Evolutionary conservation across 768 basidiomycete genomes (phyloP), one percentile per base, ranked within the genome.

Genomic region (Tulasnella sp.): DNA sequence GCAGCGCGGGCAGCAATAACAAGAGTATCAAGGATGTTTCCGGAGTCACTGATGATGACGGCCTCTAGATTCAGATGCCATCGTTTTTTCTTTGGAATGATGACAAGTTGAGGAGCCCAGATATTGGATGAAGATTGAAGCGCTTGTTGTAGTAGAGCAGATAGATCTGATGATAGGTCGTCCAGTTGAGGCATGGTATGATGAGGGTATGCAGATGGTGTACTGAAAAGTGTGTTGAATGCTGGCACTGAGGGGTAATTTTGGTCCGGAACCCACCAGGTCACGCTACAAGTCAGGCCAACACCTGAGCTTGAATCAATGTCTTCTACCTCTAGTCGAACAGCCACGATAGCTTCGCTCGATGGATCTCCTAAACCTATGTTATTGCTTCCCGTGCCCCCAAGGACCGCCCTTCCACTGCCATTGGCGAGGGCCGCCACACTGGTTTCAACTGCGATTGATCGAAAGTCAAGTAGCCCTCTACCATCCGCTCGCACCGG

Each of bases 361-460:
- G 91, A 91, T 2, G 89, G 90, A 7, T 88, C 89, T 13, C 87
- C 88, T 69, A 86, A 85, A 35, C 87, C 84, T 79, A 75, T 75
- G 70, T 23, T 71, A 39, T 18, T 23, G 42, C 11, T 71, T 13
- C 26, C 32, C 15, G 85, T 86, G 80, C 86, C 86, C 0, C 93
- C 94, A n/a, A 95, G 88, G 80, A 86, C 89, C 10, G 95, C 85
- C 32, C 89, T 88, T 6, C 93, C 93, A 80, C 93, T 95, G 7
- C 95, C 95, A 79, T 96, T 95, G 26, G 94, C 92, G 6, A 94
- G 87, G 6, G 93, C 92, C 20, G 90, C 90, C 1, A 92, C 88
- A 29, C 92, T 92, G 0, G 93, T 93, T 84, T 93, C 91, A 39
- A 96, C 88, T 10, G 89, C 85, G 29, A 96, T 87, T 0, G 88